Evolutionary conservation across 768 basidiomycete genomes (phyloP).

Genomic region (Boletus speciosus): DNA sequence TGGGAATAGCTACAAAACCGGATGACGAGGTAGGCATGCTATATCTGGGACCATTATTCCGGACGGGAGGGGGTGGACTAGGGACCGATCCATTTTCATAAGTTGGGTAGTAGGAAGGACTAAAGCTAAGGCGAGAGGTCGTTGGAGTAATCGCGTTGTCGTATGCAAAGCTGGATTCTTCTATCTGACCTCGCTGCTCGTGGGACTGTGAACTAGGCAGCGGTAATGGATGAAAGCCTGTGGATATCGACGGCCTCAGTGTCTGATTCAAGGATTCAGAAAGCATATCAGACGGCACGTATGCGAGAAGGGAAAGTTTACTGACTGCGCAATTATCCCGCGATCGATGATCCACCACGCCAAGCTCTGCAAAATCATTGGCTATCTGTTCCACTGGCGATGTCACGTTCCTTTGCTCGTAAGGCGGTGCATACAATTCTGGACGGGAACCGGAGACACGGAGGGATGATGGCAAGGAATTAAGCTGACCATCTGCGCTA

Average conservation of each 20-base stretch:
- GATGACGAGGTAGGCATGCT: constrained; percentile 65
- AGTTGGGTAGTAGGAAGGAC: constrained; percentile 41
- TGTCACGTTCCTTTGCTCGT: constrained; percentile 51
- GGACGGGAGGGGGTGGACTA: constrained; percentile 32
- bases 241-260: constrained; percentile 36
- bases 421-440: constrained; percentile 72
- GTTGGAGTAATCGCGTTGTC: constrained; percentile 39
- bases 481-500: constrained; percentile 37
- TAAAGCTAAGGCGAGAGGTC: constrained; percentile 32
- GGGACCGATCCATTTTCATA: constrained; percentile 39
- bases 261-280: constrained; percentile 34
- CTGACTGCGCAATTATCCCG: constrained; percentile 62
- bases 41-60: constrained; percentile 54
- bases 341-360: constrained; percentile 46
- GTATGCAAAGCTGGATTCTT: constrained; percentile 35
- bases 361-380: constrained; percentile 65
- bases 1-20: constrained; percentile 60
- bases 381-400: constrained; percentile 50
- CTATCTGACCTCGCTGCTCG: constrained; percentile 35
- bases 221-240: constrained; percentile 33
- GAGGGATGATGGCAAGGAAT: constrained; percentile 59
- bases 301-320: constrained; percentile 9
- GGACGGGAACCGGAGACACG: constrained; percentile 60
- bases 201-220: constrained; percentile 35
- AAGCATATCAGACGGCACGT: constrained; percentile 12